Evolutionary conservation across 2,329 filamentous ascomycete species (phyloP).

Genomic region (Pseudopithomyces maydicus): DNA sequence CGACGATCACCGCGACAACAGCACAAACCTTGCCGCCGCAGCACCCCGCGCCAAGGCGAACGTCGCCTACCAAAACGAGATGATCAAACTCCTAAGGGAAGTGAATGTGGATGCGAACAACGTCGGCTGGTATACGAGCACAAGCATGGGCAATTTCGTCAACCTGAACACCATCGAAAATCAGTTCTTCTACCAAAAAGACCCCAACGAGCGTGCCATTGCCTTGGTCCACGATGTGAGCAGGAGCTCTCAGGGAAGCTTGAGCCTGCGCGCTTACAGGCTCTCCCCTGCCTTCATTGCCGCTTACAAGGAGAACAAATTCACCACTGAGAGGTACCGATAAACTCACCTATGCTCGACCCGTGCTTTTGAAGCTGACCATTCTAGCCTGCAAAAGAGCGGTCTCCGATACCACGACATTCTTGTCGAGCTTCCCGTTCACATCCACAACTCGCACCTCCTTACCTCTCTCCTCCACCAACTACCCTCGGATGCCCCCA

Average conservation of each 20-base stretch:
- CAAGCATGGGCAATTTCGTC: conserved; percentile 98
- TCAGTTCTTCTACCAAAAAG: conserved; percentile 95
- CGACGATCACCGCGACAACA: conserved; percentile 42
- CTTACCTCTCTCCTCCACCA: conserved; percentile 95
- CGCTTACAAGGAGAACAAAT: conserved; percentile 95
- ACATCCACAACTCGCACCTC: conserved; percentile 95
- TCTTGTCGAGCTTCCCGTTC: conserved; percentile 84
- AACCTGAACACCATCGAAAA: conserved; percentile 96
- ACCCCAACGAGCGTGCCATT: conserved; percentile 82
- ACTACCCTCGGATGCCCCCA: conserved; percentile 70
- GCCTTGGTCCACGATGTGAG: conserved; percentile 94
- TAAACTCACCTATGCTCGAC: conserved; percentile 53
- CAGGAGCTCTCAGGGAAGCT: conserved; percentile 87
- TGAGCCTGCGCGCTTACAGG: conserved; percentile 90
- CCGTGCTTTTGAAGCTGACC: conserved; percentile 16
- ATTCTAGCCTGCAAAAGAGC: conserved; percentile 82
- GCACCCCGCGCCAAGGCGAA: conserved; percentile 93
- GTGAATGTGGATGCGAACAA: conserved; percentile 99
- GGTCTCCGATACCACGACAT: conserved; percentile 94
- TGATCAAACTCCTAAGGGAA: conserved; percentile 95
- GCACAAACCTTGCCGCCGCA: conserved; percentile 72
- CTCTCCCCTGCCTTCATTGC: conserved; percentile 86
- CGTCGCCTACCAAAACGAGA: conserved; percentile 86
- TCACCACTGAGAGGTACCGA: conserved; percentile 88
- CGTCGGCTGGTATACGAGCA: conserved; percentile 97